Percentiles rank a stretch among this genome's conserved stretches.
phyloP scores from a whole-genome alignment of 768 basidiomycete species.

The Russula sp. region DNA sequence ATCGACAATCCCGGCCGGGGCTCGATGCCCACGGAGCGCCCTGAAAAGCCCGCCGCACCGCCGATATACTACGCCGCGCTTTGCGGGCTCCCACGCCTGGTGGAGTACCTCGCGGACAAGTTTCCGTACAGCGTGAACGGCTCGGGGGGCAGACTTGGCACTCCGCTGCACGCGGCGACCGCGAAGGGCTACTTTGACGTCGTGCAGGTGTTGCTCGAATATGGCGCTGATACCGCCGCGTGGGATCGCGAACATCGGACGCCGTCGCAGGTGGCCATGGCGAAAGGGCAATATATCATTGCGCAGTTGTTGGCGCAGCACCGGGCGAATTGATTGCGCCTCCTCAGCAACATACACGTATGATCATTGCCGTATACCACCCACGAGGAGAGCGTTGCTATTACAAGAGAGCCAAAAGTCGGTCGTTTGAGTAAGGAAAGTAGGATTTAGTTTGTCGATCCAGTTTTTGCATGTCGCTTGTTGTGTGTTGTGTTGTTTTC shows the following conservation, averaged over 20 bases:
- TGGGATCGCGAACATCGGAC: constrained; percentile 3
- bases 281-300: background rate
- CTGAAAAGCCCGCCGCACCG: background rate
- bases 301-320: constrained; percentile 6
- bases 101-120: constrained; percentile 4
- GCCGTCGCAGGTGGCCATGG: constrained; percentile 10
- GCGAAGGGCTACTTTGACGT: background rate
- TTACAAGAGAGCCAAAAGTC: too few species aligned
- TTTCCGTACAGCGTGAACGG: background rate
- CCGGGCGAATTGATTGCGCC: background rate
- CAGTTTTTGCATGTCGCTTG: too few species aligned
- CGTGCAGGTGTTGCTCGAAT: constrained; percentile 1
- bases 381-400: too few species aligned
- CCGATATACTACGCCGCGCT: constrained; percentile 11
- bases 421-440: too few species aligned
- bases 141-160: background rate
- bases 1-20: constrained; percentile 8
- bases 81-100: constrained; percentile 4
- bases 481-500: too few species aligned
- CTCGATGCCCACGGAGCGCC: background rate
- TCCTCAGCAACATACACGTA: background rate
- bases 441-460: too few species aligned
- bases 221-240: background rate
- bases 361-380: too few species aligned
- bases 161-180: constrained; percentile 5